A percentile compares a stretch with the other conserved stretches of the same genome.
These are phyloP conservation scores for Anthostomella pinea DNA, from an alignment of 2,329 filamentous ascomycete species.

Conservation along the genomic window DNA sequence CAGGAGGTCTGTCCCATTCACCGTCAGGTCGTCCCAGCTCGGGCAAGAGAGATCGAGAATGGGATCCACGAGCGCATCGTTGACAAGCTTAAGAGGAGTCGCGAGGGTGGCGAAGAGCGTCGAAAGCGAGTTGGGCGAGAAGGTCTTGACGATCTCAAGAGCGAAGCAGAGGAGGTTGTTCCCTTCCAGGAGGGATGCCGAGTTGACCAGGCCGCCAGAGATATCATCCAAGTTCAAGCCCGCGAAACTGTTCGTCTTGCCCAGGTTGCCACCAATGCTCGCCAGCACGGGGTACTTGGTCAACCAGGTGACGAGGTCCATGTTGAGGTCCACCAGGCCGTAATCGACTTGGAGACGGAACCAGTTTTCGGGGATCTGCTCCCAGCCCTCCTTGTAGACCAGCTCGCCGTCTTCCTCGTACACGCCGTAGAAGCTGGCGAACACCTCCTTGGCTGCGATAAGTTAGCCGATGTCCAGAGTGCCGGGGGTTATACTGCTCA, in stretches of 20 bases:
- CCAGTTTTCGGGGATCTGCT: conserved; percentile 53
- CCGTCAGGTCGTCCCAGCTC: conserved; percentile 26
- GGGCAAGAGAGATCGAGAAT: conserved; percentile 30
- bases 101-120: conserved; percentile 35
- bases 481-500: conserved; percentile 21
- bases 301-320: conserved; percentile 38
- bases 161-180: conserved; percentile 44
- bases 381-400: conserved; percentile 45
- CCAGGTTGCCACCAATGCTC: conserved; percentile 51
- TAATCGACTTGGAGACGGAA: conserved; percentile 45
- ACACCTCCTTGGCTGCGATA: conserved; percentile 34
- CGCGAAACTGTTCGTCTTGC: conserved; percentile 48
- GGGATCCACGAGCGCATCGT: conserved; percentile 28
- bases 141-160: conserved; percentile 38
- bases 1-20: conserved; percentile 23
- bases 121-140: conserved; percentile 40
- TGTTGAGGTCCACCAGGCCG: conserved; percentile 39
- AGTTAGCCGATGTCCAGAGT: background rate
- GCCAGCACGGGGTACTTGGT: conserved; percentile 40
- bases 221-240: conserved; percentile 42
- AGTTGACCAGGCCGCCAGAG: conserved; percentile 44
- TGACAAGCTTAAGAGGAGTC: conserved; percentile 32
- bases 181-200: conserved; percentile 39
- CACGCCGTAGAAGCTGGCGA: conserved; percentile 48
- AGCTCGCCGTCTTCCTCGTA: conserved; percentile 38